Conservation (phyloP, 345 rosid species). For the Dimocarpus longan region DNA sequence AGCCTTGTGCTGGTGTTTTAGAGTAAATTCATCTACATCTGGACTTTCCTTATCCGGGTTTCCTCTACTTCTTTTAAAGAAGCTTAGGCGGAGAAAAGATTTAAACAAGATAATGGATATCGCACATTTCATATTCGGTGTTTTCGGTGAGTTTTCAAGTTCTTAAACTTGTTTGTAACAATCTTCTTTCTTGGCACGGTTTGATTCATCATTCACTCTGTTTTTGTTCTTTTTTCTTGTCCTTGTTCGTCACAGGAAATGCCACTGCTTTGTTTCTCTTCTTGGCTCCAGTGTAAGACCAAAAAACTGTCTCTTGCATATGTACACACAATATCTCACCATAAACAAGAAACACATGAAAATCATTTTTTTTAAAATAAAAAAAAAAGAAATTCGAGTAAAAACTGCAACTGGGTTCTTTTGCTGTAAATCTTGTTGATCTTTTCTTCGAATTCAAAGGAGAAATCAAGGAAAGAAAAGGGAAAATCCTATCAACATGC, state of each 20-base stretch:
- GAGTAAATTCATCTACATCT: not conserved
- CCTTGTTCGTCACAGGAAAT: slow-evolving; percentile 62
- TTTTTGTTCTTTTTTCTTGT: not conserved
- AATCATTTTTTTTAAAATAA: too few relatives aligned
- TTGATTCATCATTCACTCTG: not conserved
- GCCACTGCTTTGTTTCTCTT: slow-evolving; percentile 95
- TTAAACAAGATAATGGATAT: slow-evolving; percentile 43
- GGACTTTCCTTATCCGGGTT: not conserved
- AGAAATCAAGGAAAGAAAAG: not conserved
- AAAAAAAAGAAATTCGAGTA: not conserved
- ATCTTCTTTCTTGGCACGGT: slow-evolving; percentile 7
- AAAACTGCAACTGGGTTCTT: slow-evolving; percentile 13
- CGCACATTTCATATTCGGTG: slow-evolving; percentile 79
- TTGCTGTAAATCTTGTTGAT: not conserved
- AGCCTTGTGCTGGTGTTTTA: not conserved
- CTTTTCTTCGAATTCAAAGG: slow-evolving; percentile 1
- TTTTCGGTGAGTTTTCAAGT: slow-evolving; percentile 61
- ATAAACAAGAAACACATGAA: not conserved
- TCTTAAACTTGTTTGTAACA: slow-evolving; percentile 1
- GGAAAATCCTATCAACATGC: not conserved
- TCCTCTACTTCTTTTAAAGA: not conserved
- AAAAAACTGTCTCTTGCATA: not conserved
- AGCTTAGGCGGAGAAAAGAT: slow-evolving; percentile 7
- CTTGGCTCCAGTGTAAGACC: slow-evolving; percentile 79
- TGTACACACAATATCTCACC: not conserved